Evolutionary conservation across 2,329 filamentous ascomycete species (phyloP).

Genomic region (Nemania diffusa): DNA sequence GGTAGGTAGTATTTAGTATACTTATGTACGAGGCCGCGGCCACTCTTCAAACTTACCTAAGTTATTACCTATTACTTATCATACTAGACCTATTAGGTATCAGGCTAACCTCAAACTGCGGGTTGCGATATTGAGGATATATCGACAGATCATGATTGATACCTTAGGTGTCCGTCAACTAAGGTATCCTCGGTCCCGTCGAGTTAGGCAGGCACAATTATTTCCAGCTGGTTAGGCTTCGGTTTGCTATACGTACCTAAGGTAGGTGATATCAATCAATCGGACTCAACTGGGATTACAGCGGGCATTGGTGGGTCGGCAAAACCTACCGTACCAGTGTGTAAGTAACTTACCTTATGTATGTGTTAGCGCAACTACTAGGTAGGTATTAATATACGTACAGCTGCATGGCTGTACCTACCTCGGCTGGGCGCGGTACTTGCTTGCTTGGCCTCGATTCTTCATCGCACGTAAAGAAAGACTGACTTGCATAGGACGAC

Average conservation of each 20-base stretch:
- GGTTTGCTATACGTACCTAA: neutral
- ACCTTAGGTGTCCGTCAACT: neutral
- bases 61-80: neutral
- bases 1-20: too few relatives aligned
- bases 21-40: too few relatives aligned
- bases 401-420: neutral
- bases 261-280: constrained; percentile 1
- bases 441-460: constrained; percentile 12
- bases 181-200: neutral
- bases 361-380: too few relatives aligned
- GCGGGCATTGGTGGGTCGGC: neutral
- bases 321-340: neutral
- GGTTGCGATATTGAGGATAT: neutral
- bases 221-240: constrained; percentile 10
- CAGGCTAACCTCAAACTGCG: neutral
- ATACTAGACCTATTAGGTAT: too few relatives aligned
- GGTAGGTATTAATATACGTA: neutral
- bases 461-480: constrained; percentile 18
- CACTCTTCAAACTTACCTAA: neutral
- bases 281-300: neutral
- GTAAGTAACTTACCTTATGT: neutral
- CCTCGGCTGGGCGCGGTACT: constrained; percentile 1
- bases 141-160: neutral
- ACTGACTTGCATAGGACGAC: constrained; percentile 6
- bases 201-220: neutral